These are phyloP conservation scores for Cyclaneusma minus DNA, from an alignment of 2,329 filamentous ascomycete genomes.

Conservation along the genomic window DNA sequence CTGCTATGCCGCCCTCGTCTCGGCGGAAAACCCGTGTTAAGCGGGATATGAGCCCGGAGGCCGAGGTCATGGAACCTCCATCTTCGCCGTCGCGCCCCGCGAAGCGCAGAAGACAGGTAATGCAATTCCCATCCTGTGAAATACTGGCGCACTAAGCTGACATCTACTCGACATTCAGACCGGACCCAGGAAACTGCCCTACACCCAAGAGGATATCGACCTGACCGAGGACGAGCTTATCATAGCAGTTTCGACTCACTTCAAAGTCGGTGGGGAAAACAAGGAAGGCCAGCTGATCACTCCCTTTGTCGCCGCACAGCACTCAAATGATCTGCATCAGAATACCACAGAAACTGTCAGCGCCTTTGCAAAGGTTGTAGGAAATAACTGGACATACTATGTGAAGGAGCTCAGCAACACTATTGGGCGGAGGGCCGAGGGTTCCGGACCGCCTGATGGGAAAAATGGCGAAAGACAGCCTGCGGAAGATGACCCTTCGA, in stretches of 20 bases:
- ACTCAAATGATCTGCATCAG: conserved; percentile 49
- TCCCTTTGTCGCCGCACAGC: conserved; percentile 40
- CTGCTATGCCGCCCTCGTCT: too few relatives aligned
- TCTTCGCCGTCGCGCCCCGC: conserved; percentile 46
- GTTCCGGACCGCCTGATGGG: conserved; percentile 23
- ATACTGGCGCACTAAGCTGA: background rate
- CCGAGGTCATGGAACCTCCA: conserved; percentile 12
- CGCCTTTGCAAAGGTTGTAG: conserved; percentile 72
- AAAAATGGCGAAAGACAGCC: conserved; percentile 27
- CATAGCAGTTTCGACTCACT: conserved; percentile 10
- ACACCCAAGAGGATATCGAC: conserved; percentile 26
- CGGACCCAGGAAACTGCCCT: conserved; percentile 17
- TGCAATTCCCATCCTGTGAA: conserved; percentile 3
- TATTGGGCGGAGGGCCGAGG: conserved; percentile 56
- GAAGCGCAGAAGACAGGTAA: conserved; percentile 49
- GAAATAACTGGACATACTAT: conserved; percentile 73
- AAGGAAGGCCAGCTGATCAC: too few relatives aligned
- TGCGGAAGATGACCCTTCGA: conserved; percentile 18
- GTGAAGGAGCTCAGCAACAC: conserved; percentile 60
- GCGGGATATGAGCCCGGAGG: background rate
- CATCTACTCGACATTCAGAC: conserved; percentile 18
- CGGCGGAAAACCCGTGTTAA: background rate
- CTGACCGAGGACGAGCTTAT: conserved; percentile 33
- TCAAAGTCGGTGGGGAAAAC: too few relatives aligned
- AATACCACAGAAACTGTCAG: conserved; percentile 43